Conservation (phyloP, 2,329 filamentous ascomycete species). For the Botrytis deweyae region DNA sequence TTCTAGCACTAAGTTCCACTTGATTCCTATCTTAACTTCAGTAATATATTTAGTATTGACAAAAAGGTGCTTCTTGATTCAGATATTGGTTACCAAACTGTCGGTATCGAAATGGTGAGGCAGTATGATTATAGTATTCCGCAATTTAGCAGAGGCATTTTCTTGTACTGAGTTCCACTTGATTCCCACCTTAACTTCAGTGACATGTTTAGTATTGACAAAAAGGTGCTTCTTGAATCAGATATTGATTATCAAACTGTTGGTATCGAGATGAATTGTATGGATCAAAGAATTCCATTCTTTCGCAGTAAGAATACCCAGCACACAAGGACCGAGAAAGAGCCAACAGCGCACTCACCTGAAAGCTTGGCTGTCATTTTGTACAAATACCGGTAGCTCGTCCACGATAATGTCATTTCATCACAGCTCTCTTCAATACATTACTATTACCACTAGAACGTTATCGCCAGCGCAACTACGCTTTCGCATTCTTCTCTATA, state of each 20-base stretch:
- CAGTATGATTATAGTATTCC: no score
- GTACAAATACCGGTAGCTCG: neutral
- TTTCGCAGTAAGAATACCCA: neutral
- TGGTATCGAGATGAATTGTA: neutral
- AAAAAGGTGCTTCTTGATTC: neutral
- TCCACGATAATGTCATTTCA: neutral
- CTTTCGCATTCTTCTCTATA: neutral
- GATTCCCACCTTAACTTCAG: neutral
- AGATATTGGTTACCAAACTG: neutral
- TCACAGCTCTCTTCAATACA: neutral
- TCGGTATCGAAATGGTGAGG: neutral
- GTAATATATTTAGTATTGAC: neutral
- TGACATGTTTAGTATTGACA: neutral
- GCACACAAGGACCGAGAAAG: neutral
- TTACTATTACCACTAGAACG: neutral
- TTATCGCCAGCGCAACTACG: neutral
- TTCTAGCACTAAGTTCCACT: no score
- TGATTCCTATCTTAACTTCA: neutral
- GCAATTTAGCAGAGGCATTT: no score
- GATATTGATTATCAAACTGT: neutral
- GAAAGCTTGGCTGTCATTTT: neutral
- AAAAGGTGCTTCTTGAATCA: neutral
- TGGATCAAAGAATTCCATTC: neutral
- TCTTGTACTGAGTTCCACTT: no score
- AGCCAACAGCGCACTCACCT: no score